phyloP scores from a whole-genome alignment of 139 green algal genomes.

The Tetradesmus obliquus region DNA sequence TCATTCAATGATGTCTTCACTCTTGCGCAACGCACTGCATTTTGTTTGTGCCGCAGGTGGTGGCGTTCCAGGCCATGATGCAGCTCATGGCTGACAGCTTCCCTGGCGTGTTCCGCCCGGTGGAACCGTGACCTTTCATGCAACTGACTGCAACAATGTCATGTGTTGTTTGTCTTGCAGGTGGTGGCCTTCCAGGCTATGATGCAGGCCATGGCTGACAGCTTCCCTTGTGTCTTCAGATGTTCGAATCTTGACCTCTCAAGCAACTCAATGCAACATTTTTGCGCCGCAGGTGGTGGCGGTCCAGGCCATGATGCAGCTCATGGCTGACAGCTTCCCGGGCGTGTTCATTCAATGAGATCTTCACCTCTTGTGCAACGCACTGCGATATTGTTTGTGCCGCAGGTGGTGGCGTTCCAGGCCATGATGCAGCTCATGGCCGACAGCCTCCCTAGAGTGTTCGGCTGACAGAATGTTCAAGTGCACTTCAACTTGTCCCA shows the following conservation, averaged over 20 bases:
- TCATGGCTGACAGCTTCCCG: constrained; percentile 92
- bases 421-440: too few relatives aligned
- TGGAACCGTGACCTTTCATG: too few relatives aligned
- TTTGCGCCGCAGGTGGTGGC: constrained; percentile 32
- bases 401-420: too few relatives aligned
- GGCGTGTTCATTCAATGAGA: constrained; percentile 79
- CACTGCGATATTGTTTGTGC: too few relatives aligned
- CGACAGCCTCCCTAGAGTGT: constrained; percentile 75
- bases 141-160: neutral
- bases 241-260: too few relatives aligned
- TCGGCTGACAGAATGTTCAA: constrained; percentile 47
- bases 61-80: constrained; percentile 88
- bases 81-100: constrained; percentile 54
- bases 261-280: neutral
- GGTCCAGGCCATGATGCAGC: constrained; percentile 91
- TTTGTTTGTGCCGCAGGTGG: constrained; percentile 8
- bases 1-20: too few relatives aligned
- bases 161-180: neutral
- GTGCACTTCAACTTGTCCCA: too few relatives aligned
- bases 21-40: too few relatives aligned
- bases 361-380: too few relatives aligned
- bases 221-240: neutral
- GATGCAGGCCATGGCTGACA: too few relatives aligned
- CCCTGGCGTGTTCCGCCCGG: neutral
- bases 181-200: too few relatives aligned